Evolutionary conservation across 371 early-diverging fungal genomes (phyloP), one percentile per base, ranked within the genome.

Genomic region (Aphelidium insulamus): DNA sequence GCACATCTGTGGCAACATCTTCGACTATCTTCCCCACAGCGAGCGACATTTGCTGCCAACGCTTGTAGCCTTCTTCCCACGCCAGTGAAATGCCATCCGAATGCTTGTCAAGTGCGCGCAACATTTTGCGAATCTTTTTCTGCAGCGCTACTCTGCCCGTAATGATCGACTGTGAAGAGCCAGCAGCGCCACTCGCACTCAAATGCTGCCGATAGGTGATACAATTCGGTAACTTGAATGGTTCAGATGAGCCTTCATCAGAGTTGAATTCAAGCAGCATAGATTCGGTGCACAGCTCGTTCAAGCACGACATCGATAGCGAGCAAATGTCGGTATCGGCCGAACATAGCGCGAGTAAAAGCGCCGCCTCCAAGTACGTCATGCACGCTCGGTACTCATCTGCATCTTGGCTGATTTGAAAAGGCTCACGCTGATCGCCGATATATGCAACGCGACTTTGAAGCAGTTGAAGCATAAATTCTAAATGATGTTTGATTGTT

Each of bases 11-110:
- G 4, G 33, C 32, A 30, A 16, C 9, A 41, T 38, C 43, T 17
- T 33, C 33, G 21, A 28, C 33, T 21, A 9, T 19, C 2, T 11
- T 29, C 6, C 6, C 6, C 6, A 29, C n/a, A 16, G 15, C 20
- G 9, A 31, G 2, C 11, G 39, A 16, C 4, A 40, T 15, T 15
- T 5, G 6, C 43, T 62, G 67, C 83, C 86, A 85, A 21, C 77
- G 59, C 30, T 66, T 61, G 40, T 72, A 81, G 0, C 72, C 68
- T 43, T 85, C 83, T 42, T 81, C 81, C 79, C 82, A 82, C 0
- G 79, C 83, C 5, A 70, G 73, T 31, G 80, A 44, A 37, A 72
- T 77, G 9, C 82, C 80, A 4, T 72, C 64, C 0, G 80, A 74
- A 15, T 69, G 72, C 22, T 59, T 58, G 4, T 59, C 55, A 49